A percentile compares a stretch with the other conserved stretches of the same genome.
phyloP scores from a whole-genome alignment of 306 rosid species.

The Chamaecrista fasciculata region DNA sequence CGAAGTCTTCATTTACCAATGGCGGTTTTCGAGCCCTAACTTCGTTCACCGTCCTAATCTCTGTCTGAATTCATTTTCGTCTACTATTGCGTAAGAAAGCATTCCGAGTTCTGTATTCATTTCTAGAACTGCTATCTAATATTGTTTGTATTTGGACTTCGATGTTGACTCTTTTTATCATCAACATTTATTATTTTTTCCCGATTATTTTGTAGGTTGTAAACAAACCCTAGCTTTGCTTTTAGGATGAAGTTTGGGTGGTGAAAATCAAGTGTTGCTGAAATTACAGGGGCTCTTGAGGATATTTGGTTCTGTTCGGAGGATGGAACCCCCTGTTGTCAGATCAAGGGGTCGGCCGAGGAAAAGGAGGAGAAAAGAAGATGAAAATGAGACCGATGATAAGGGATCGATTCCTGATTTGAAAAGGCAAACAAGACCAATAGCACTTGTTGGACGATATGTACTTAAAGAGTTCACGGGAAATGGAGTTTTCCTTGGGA shows the following conservation, averaged over 20 bases:
- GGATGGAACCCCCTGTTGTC: slow-evolving; percentile 65
- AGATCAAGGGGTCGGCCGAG: slow-evolving; percentile 93
- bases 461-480: slow-evolving; percentile 64
- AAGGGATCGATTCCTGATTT: slow-evolving; percentile 38
- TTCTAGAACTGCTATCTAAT: not conserved
- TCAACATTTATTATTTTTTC: not conserved
- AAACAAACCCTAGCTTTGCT: slow-evolving; percentile 35
- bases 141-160: slow-evolving; percentile 1
- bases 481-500: slow-evolving; percentile 70
- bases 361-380: slow-evolving; percentile 62
- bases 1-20: slow-evolving; percentile 27
- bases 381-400: slow-evolving; percentile 34
- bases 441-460: slow-evolving; percentile 62
- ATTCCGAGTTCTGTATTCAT: not conserved
- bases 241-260: slow-evolving; percentile 14
- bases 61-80: not conserved
- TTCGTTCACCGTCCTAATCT: not conserved
- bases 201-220: slow-evolving; percentile 26
- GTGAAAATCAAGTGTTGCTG: not conserved
- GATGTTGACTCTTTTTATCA: not conserved
- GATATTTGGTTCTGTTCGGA: slow-evolving; percentile 14
- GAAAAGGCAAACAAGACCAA: slow-evolving; percentile 41
- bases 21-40: slow-evolving; percentile 41
- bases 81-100: not conserved
- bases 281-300: slow-evolving; percentile 29